A percentile compares a stretch with the other conserved stretches of the same genome.
These are phyloP conservation scores for Candida silvicultrix DNA, from an alignment of 805 yeast genomes.

Conservation along the genomic window DNA sequence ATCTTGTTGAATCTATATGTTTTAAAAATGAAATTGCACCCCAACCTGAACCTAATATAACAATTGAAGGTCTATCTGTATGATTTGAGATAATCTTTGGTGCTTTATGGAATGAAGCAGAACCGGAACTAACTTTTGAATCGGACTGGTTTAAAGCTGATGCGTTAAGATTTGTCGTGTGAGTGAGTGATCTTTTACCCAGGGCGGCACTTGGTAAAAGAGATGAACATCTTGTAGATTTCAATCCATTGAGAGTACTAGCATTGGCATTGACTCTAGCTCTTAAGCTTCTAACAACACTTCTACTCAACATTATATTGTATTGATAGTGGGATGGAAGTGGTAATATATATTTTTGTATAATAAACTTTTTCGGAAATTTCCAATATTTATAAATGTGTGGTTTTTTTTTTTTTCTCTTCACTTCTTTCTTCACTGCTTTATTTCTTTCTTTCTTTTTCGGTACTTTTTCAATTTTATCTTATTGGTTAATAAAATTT, in stretches of 20 bases:
- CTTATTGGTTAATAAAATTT: no score
- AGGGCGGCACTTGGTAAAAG: no score
- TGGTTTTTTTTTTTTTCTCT: no score
- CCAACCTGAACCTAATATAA: conserved; percentile 88
- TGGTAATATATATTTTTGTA: no score
- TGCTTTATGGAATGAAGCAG: conserved; percentile 31
- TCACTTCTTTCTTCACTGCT: no score
- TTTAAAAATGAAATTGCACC: conserved; percentile 84
- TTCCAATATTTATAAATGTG: background rate
- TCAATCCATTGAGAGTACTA: no score
- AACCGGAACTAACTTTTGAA: conserved; percentile 28
- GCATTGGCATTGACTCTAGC: background rate
- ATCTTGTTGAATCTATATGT: conserved; percentile 78
- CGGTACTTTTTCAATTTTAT: background rate
- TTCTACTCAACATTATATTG: background rate
- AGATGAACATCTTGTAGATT: background rate
- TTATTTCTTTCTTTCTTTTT: no score
- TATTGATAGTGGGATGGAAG: background rate
- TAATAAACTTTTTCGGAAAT: background rate
- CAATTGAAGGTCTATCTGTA: conserved; percentile 37
- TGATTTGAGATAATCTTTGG: conserved; percentile 27
- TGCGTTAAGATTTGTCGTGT: conserved; percentile 1
- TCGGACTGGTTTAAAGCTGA: conserved; percentile 8
- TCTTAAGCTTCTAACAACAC: background rate
- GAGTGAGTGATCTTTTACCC: background rate